phyloP scores from a whole-genome alignment of 1,284 basidiomycete species.

The Neolentinus lepideus region DNA sequence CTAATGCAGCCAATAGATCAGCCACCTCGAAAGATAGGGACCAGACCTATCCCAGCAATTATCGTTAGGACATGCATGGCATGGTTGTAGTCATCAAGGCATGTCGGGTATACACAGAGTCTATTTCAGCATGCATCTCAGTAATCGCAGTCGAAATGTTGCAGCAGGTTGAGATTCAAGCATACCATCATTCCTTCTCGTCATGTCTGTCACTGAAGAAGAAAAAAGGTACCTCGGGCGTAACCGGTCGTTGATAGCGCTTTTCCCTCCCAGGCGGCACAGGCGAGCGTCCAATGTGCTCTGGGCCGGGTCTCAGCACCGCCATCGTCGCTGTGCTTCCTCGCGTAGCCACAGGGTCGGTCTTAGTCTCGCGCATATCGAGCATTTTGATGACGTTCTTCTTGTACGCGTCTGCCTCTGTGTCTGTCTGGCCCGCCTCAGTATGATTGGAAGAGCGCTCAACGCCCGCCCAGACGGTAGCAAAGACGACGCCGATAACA shows the following conservation, averaged over 20 bases:
- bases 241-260: background rate
- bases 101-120: no score
- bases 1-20: no score
- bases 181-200: no score
- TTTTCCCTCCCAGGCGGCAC: background rate
- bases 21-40: no score
- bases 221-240: background rate
- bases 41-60: no score
- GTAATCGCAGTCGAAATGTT: no score
- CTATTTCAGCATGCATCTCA: no score
- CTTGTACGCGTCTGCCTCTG: background rate
- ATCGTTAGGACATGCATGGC: no score
- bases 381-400: background rate
- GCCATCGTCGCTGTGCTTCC: background rate
- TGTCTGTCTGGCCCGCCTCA: background rate
- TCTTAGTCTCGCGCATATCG: background rate
- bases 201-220: background rate
- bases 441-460: background rate
- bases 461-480: conserved; percentile 18
- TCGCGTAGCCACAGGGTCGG: background rate
- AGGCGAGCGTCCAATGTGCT: background rate
- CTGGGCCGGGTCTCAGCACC: background rate
- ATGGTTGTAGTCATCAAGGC: no score
- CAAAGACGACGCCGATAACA: conserved; percentile 19
- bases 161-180: no score